Evolutionary conservation across 2,329 filamentous ascomycete genomes (phyloP).

Genomic region (Hansfordia pulvinata): DNA sequence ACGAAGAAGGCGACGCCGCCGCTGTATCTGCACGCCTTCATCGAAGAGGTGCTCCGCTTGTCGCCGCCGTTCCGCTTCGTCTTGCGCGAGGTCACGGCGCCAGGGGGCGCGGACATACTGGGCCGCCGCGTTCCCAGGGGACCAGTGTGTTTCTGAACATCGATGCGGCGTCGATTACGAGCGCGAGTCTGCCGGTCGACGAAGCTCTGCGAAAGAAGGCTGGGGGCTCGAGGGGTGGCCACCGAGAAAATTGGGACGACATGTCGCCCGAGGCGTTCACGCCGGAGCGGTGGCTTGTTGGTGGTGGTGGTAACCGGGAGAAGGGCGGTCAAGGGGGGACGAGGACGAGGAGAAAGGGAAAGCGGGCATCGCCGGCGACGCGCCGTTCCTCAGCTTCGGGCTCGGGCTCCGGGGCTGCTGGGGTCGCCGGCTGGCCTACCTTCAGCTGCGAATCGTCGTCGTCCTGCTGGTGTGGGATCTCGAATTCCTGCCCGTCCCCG

Average conservation of each 20-base stretch:
- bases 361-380: constrained; percentile 4
- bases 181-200: constrained; percentile 2
- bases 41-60: constrained; percentile 3
- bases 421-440: constrained; percentile 10
- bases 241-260: constrained; percentile 5
- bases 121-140: constrained; percentile 3
- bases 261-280: constrained; percentile 1
- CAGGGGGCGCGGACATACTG: constrained; percentile 2
- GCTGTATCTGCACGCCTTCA: constrained; percentile 1
- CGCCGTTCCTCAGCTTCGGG: constrained; percentile 5
- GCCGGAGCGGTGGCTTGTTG: constrained; percentile 6
- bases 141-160: constrained; percentile 1
- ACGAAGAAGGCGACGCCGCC: too few species aligned
- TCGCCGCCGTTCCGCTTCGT: constrained; percentile 1
- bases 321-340: background rate
- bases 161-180: background rate
- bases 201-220: constrained; percentile 4
- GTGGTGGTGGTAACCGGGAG: too few species aligned
- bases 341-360: background rate
- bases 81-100: background rate
- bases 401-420: constrained; percentile 5
- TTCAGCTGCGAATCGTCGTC: constrained; percentile 14
- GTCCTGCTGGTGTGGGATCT: constrained; percentile 16
- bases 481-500: constrained; percentile 7
- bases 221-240: constrained; percentile 1